A percentile compares a stretch with the other conserved stretches of the same genome.
These are phyloP conservation scores for Lentinula lateritia DNA, from an alignment of 768 basidiomycete species.

Conservation along the genomic window DNA sequence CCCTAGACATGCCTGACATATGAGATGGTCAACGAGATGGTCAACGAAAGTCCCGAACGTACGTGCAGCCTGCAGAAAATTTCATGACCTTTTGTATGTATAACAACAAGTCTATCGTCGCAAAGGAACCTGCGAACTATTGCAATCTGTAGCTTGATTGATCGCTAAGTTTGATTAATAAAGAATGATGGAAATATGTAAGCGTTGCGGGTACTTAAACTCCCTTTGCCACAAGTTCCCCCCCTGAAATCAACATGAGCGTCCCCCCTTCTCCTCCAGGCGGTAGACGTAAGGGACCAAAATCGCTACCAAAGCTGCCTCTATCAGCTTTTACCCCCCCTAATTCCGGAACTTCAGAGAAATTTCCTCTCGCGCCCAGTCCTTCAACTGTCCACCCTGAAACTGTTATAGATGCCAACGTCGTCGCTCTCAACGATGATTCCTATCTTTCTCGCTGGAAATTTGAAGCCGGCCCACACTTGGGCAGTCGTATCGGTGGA, in stretches of 20 bases:
- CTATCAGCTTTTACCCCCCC: constrained; percentile 69
- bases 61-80: no score
- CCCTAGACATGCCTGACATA: no score
- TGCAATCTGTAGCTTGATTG: no score
- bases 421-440: constrained; percentile 37
- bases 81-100: no score
- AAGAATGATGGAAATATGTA: neutral
- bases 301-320: constrained; percentile 66
- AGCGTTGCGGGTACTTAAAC: neutral
- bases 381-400: constrained; percentile 63
- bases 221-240: neutral
- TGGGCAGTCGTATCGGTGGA: constrained; percentile 43
- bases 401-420: constrained; percentile 63
- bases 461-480: constrained; percentile 38
- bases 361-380: constrained; percentile 63
- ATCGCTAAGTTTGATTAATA: no score
- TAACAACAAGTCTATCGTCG: no score
- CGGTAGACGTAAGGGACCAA: constrained; percentile 53
- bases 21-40: no score
- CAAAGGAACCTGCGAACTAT: no score
- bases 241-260: constrained; percentile 6
- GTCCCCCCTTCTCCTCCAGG: constrained; percentile 32
- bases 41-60: no score
- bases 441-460: constrained; percentile 46
- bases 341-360: constrained; percentile 59